Percentiles rank a stretch among this genome's conserved stretches.
Evolutionary conservation across 2,329 filamentous ascomycete species (phyloP).

Genomic region (Colletotrichum truncatum): DNA sequence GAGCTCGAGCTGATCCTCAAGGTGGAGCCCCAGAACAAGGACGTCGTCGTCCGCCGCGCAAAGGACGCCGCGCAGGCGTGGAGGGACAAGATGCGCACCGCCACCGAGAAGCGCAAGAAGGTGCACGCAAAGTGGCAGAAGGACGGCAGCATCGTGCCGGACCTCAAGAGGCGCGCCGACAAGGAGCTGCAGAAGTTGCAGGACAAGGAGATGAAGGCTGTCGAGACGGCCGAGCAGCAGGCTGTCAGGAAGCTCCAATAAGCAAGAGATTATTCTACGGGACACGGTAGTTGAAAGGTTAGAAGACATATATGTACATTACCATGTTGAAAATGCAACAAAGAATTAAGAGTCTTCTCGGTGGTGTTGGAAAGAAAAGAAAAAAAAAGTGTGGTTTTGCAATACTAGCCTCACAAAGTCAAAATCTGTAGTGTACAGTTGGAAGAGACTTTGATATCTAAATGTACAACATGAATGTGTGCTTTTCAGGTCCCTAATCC

Average conservation of each 20-base stretch:
- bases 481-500: conserved; percentile 10
- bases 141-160: conserved; percentile 51
- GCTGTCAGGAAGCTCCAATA: conserved; percentile 51
- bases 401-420: background rate
- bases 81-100: conserved; percentile 58
- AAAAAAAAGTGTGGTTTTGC: background rate
- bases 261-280: no score
- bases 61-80: conserved; percentile 59
- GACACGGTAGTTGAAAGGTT: no score
- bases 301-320: background rate
- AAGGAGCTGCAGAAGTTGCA: conserved; percentile 58
- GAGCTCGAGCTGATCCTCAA: conserved; percentile 66
- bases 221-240: conserved; percentile 60
- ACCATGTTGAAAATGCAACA: background rate
- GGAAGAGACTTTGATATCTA: conserved; percentile 16
- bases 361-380: background rate
- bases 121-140: conserved; percentile 59
- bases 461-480: conserved; percentile 17
- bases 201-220: conserved; percentile 61
- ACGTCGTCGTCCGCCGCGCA: conserved; percentile 53
- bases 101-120: conserved; percentile 58
- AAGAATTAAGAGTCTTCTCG: background rate
- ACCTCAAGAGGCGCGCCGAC: conserved; percentile 59
- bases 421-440: conserved; percentile 17
- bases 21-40: conserved; percentile 60